Percentiles rank a stretch among this genome's conserved stretches.
phyloP scores from a whole-genome alignment of 495 filamentous ascomycete species.

The Penicillium atrosanguineum region DNA sequence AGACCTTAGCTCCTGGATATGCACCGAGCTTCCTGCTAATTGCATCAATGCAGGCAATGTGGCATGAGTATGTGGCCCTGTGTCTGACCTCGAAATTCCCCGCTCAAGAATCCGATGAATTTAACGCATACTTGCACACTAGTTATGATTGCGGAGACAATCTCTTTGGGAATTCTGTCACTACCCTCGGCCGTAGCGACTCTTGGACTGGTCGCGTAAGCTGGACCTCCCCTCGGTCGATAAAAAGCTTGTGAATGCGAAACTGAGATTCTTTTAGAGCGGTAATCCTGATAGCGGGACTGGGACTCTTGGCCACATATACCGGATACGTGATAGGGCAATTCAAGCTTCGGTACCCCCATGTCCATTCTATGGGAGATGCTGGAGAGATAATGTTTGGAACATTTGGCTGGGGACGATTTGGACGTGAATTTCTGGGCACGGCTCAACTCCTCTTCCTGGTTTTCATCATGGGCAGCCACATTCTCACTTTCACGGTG shows the following conservation, averaged over 20 bases:
- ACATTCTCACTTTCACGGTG: slow-evolving; percentile 69
- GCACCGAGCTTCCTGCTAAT: slow-evolving; percentile 3
- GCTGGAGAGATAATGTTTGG: slow-evolving; percentile 54
- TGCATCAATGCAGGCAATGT: slow-evolving; percentile 19
- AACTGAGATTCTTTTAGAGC: slow-evolving; percentile 30
- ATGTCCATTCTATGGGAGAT: slow-evolving; percentile 66
- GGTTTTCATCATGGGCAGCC: slow-evolving; percentile 69
- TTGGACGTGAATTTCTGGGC: slow-evolving; percentile 58
- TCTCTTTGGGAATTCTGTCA: slow-evolving; percentile 60
- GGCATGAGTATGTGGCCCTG: slow-evolving; percentile 21
- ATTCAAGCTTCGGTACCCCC: slow-evolving; percentile 61
- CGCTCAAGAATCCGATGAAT: neutral
- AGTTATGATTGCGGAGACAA: slow-evolving; percentile 63
- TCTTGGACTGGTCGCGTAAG: slow-evolving; percentile 44
- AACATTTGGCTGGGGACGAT: slow-evolving; percentile 36
- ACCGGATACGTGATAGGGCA: slow-evolving; percentile 68
- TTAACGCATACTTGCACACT: neutral
- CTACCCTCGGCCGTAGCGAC: slow-evolving; percentile 57
- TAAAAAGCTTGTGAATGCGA: neutral
- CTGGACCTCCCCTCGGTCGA: neutral
- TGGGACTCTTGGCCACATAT: slow-evolving; percentile 68
- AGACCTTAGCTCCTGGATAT: neutral
- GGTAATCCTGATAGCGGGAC: slow-evolving; percentile 53
- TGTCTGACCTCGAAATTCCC: neutral
- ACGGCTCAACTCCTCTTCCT: slow-evolving; percentile 60